These are phyloP conservation scores for Pseudocercospora eumusae DNA, from an alignment of 2,329 filamentous ascomycete genomes.

Conservation along the genomic window DNA sequence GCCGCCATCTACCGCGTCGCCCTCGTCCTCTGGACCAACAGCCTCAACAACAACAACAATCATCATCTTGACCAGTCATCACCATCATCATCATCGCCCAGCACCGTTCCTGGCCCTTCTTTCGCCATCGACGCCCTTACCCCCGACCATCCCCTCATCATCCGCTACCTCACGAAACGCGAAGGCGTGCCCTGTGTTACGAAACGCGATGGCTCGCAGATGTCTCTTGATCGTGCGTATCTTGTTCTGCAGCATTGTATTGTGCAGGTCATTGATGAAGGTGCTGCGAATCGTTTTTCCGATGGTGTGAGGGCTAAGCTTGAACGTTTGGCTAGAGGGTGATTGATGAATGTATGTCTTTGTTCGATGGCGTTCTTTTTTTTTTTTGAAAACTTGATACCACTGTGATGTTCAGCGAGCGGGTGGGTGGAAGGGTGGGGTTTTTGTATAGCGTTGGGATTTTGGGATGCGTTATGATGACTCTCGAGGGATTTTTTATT, in stretches of 20 bases:
- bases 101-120: constrained; percentile 41
- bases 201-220: constrained; percentile 52
- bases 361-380: too few relatives aligned
- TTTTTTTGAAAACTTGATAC: too few relatives aligned
- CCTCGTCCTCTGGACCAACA: constrained; percentile 64
- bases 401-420: too few relatives aligned
- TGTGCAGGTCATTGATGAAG: constrained; percentile 56
- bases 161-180: constrained; percentile 55
- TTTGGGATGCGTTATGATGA: too few relatives aligned
- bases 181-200: constrained; percentile 57
- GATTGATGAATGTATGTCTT: too few relatives aligned
- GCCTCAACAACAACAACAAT: constrained; percentile 55
- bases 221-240: constrained; percentile 52
- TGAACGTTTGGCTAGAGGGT: constrained; percentile 46
- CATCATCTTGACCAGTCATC: too few relatives aligned
- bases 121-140: constrained; percentile 56
- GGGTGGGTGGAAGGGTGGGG: too few relatives aligned
- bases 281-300: constrained; percentile 54
- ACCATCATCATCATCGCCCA: constrained; percentile 40
- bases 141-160: constrained; percentile 54
- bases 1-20: constrained; percentile 68
- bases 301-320: constrained; percentile 59
- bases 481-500: too few relatives aligned
- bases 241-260: constrained; percentile 55
- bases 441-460: too few relatives aligned